phyloP scores from a whole-genome alignment of 2,329 filamentous ascomycete species.

The Aspergillus phoenicis region DNA sequence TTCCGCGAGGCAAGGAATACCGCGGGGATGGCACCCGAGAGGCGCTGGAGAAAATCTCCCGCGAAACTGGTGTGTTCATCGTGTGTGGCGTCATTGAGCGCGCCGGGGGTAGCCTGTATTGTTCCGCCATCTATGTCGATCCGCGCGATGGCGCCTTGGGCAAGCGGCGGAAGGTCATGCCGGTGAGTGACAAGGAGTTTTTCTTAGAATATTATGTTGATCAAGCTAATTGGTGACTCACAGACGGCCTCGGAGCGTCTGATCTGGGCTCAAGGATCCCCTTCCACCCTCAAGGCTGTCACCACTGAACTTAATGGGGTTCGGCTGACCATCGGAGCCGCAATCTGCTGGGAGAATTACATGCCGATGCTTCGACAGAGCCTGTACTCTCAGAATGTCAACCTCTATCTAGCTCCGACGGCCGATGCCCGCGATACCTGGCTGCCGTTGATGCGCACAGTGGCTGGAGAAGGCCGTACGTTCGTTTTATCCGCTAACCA shows the following conservation, averaged over 20 bases:
- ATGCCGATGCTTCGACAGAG: constrained; percentile 86
- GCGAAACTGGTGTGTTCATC: constrained; percentile 78
- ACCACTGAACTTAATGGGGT: constrained; percentile 78
- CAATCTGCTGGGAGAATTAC: constrained; percentile 97
- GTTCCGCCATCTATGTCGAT: constrained; percentile 78
- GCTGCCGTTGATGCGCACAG: constrained; percentile 77
- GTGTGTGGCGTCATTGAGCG: constrained; percentile 79
- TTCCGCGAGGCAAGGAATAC: constrained; percentile 53
- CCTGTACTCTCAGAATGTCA: constrained; percentile 87
- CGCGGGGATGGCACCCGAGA: constrained; percentile 78
- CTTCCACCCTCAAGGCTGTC: constrained; percentile 76
- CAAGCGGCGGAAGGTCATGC: constrained; percentile 91
- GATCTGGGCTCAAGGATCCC: constrained; percentile 84
- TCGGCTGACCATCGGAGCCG: constrained; percentile 76
- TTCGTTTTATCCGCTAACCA: constrained; percentile 88
- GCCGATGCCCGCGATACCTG: constrained; percentile 83
- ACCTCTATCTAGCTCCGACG: constrained; percentile 87
- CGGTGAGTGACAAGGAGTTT: constrained; percentile 54
- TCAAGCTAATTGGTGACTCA: neutral
- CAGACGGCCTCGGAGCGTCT: constrained; percentile 78
- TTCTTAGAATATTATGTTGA: neutral
- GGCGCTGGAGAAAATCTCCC: constrained; percentile 72
- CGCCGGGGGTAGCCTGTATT: constrained; percentile 81
- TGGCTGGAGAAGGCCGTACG: constrained; percentile 78
- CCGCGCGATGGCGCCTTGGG: constrained; percentile 72